phyloP scores from a whole-genome alignment of 2,329 filamentous ascomycete species.

The Penicillium decumbens region DNA sequence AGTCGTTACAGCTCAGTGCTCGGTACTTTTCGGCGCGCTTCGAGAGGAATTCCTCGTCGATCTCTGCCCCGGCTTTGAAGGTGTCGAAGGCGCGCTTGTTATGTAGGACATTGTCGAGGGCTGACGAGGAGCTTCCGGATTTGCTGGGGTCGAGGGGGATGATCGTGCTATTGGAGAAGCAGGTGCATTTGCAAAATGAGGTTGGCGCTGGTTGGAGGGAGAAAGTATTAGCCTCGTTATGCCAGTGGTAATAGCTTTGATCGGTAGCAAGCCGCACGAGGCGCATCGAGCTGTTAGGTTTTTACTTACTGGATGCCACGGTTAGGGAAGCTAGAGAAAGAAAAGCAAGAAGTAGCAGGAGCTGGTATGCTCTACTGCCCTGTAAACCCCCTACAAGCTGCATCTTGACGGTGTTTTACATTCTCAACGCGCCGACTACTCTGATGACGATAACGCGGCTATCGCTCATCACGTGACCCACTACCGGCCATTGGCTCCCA shows the following conservation, averaged over 20 bases:
- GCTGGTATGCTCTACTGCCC: conserved; percentile 12
- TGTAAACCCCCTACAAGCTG: conserved; percentile 18
- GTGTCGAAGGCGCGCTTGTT: conserved; percentile 15
- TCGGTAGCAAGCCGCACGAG: not conserved
- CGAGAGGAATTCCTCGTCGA: not conserved
- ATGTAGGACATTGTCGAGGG: conserved; percentile 20
- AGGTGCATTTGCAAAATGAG: conserved; percentile 69
- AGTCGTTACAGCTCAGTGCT: conserved; percentile 58
- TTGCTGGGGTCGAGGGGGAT: conserved; percentile 55
- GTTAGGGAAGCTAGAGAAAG: conserved; percentile 28
- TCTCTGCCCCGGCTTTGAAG: conserved; percentile 15
- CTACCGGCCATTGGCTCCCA: not conserved
- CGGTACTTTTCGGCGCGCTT: conserved; percentile 36
- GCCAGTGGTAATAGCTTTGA: not conserved
- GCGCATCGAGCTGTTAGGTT: not conserved
- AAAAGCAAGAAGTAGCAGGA: conserved; percentile 27
- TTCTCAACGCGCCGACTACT: not conserved
- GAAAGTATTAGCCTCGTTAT: not conserved
- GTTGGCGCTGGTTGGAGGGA: conserved; percentile 39
- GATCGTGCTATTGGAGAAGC: conserved; percentile 63
- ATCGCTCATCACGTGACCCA: conserved; percentile 11
- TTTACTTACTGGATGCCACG: conserved; percentile 35
- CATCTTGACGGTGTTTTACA: conserved; percentile 10
- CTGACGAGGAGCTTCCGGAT: conserved; percentile 19
- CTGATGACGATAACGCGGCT: conserved; percentile 15